These are phyloP conservation scores for Pseudogymnoascus sp. DNA, from an alignment of 2,329 filamentous ascomycete species.

Conservation along the genomic window DNA sequence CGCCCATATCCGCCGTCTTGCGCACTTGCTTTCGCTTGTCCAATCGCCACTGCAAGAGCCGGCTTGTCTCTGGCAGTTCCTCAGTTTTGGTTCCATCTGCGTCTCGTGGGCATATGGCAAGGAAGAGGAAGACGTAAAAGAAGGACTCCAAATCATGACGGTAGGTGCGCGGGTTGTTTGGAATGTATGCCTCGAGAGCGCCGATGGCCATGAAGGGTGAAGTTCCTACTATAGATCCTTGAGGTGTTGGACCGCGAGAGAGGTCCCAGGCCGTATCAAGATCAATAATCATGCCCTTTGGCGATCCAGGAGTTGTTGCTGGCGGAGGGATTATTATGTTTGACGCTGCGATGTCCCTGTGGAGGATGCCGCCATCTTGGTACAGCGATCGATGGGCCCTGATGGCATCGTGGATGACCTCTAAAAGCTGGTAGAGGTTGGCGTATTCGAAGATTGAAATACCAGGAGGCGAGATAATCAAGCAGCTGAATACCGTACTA, in stretches of 20 bases:
- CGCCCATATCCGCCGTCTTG: neutral
- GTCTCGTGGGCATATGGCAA: slow-evolving; percentile 18
- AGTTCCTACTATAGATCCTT: neutral
- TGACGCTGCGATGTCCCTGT: slow-evolving; percentile 22
- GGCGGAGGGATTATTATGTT: slow-evolving; percentile 17
- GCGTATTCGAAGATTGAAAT: slow-evolving; percentile 21
- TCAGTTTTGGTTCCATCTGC: slow-evolving; percentile 3
- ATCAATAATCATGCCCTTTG: slow-evolving; percentile 23
- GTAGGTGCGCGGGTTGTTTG: slow-evolving; percentile 19
- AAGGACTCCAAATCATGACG: slow-evolving; percentile 25
- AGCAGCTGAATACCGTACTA: slow-evolving; percentile 17
- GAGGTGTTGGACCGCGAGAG: slow-evolving; percentile 11
- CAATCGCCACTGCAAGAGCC: slow-evolving; percentile 21
- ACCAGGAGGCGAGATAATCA: slow-evolving; percentile 23
- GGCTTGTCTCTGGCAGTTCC: slow-evolving; percentile 17
- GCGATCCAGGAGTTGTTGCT: neutral
- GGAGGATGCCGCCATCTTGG: slow-evolving; percentile 21
- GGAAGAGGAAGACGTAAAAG: slow-evolving; percentile 24
- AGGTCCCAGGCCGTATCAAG: slow-evolving; percentile 22
- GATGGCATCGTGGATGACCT: slow-evolving; percentile 22
- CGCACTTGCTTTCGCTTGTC: slow-evolving; percentile 6
- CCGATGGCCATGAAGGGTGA: neutral
- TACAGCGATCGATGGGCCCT: slow-evolving; percentile 23
- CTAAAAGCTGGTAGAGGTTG: slow-evolving; percentile 19
- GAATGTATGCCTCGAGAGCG: neutral